phyloP scores from a whole-genome alignment of 192 early-diverging fungal genomes.

The Mortierella claussenii region DNA sequence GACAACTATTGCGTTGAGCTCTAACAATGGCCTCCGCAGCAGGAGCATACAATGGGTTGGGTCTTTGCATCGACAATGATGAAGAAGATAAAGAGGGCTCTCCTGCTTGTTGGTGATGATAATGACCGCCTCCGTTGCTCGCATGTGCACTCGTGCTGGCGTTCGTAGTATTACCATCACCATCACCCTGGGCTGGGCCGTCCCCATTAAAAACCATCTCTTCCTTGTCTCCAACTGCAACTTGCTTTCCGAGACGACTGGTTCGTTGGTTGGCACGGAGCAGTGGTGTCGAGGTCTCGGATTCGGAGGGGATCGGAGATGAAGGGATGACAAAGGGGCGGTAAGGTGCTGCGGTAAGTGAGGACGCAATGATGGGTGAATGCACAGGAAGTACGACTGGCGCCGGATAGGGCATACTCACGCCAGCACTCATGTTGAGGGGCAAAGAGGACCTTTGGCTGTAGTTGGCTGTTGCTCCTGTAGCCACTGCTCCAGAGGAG shows the following conservation, averaged over 20 bases:
- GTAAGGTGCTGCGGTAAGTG: constrained; percentile 5
- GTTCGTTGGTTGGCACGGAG: not conserved
- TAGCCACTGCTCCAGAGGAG: not conserved
- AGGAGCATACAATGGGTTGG: constrained; percentile 1
- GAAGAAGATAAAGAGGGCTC: too few relatives aligned
- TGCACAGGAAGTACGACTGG: not conserved
- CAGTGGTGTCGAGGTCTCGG: not conserved
- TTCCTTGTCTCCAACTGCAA: not conserved
- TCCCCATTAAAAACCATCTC: not conserved
- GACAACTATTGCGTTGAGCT: constrained; percentile 8
- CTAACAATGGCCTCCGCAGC: not conserved
- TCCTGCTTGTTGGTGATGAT: too few relatives aligned
- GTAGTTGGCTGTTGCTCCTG: not conserved
- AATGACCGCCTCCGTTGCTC: not conserved
- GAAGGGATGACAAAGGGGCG: constrained; percentile 7
- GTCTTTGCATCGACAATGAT: not conserved
- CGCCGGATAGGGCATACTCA: not conserved
- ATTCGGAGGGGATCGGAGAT: not conserved
- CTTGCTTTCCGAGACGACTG: not conserved
- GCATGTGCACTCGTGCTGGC: not conserved
- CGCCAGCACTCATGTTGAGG: not conserved
- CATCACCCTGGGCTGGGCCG: not conserved
- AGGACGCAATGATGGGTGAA: constrained; percentile 1
- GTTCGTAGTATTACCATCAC: not conserved
- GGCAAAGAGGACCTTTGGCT: not conserved